phyloP scores from a whole-genome alignment of 1,284 basidiomycete genomes.

The Ceratobasidium sp. region DNA sequence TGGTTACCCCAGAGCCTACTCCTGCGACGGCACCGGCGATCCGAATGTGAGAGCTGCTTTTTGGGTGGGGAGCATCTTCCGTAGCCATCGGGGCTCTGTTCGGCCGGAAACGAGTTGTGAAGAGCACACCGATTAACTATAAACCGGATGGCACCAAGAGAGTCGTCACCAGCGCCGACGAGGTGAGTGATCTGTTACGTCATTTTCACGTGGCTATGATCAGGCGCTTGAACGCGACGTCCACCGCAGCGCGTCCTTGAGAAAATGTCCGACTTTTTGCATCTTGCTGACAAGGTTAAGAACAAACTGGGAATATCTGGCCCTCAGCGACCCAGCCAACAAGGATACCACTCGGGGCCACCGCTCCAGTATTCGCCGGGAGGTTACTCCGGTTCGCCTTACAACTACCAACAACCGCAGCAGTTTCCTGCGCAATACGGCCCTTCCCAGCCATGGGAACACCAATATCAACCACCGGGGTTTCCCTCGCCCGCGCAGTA shows the following conservation, averaged over 20 bases:
- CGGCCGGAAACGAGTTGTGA: background rate
- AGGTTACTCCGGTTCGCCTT: constrained; percentile 12
- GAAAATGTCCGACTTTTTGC: constrained; percentile 34
- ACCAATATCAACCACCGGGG: constrained; percentile 1
- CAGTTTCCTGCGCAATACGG: background rate
- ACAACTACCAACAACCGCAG: constrained; percentile 12
- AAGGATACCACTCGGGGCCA: constrained; percentile 1
- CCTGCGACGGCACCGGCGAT: constrained; percentile 67
- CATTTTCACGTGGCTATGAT: constrained; percentile 25
- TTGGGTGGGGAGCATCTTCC: constrained; percentile 42
- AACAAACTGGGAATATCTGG: constrained; percentile 26
- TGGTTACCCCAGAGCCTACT: constrained; percentile 69
- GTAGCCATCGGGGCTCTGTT: constrained; percentile 1
- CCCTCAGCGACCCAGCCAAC: background rate
- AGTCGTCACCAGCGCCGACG: constrained; percentile 16
- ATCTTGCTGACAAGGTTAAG: constrained; percentile 35
- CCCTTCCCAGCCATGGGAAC: constrained; percentile 7
- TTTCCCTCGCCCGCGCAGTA: constrained; percentile 7
- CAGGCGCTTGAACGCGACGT: constrained; percentile 21
- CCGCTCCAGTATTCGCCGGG: background rate
- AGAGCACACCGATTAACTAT: background rate
- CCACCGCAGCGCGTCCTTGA: background rate
- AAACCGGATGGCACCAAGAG: background rate
- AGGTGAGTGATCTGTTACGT: constrained; percentile 11
- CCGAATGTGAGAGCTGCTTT: constrained; percentile 56